Evolutionary conservation across 768 basidiomycete genomes (phyloP).

Genomic region (Serendipita indica): DNA sequence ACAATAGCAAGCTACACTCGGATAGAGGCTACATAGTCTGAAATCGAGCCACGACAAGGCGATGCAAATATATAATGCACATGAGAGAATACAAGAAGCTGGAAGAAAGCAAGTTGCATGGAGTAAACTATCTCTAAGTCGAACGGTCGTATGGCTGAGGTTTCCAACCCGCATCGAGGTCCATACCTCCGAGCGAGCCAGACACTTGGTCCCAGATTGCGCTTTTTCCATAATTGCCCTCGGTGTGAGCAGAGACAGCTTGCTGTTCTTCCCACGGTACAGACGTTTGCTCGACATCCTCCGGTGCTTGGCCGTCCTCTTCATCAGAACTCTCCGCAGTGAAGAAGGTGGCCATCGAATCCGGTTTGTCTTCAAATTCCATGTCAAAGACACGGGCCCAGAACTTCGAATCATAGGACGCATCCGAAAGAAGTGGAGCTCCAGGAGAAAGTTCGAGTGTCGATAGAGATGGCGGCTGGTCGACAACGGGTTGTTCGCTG

Average conservation of each 20-base stretch:
- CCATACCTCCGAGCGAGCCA: background rate
- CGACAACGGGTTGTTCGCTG: background rate
- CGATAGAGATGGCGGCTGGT: background rate
- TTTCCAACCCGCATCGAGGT: too few species aligned
- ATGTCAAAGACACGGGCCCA: slow-evolving; percentile 1
- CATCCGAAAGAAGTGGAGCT: background rate
- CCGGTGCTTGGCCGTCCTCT: background rate
- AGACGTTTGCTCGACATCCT: background rate
- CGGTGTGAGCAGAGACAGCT: too few species aligned
- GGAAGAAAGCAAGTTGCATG: too few species aligned
- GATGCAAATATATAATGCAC: too few species aligned
- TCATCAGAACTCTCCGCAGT: background rate
- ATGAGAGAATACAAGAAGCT: too few species aligned
- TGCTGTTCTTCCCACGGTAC: too few species aligned
- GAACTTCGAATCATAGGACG: slow-evolving; percentile 8
- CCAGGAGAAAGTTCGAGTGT: background rate
- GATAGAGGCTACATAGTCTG: too few species aligned
- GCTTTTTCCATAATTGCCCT: background rate
- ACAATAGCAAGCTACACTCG: too few species aligned
- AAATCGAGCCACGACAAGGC: too few species aligned
- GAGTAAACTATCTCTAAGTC: too few species aligned
- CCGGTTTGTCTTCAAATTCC: background rate
- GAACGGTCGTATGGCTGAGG: too few species aligned
- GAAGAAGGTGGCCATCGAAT: background rate
- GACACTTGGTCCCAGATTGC: background rate